Evolutionary conservation across 1,284 basidiomycete genomes (phyloP), one percentile per base, ranked within the genome.

Genomic region (Sporisorium reilianum): DNA sequence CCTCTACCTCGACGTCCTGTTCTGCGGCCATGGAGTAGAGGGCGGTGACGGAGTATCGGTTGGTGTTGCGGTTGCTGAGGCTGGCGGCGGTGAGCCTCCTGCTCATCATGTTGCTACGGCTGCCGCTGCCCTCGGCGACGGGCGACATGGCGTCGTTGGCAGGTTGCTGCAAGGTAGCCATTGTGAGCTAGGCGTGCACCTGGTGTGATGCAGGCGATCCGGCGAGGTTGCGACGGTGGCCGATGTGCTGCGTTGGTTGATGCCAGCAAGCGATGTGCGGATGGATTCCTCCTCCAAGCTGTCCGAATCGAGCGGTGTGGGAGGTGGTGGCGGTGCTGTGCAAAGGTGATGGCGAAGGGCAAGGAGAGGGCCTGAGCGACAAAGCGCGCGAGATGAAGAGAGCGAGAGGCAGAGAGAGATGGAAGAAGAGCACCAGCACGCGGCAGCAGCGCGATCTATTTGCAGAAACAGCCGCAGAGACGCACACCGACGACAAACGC

Each of bases 21-120:
- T 99, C 95, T 28, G 95, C 96, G 12, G 95, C 95, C 91, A 99
- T 94, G 80, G 92, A 94, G 86, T 97, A 98, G 80, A 98, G 89
- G 23, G 94, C 94, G 59, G 94, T 97, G 66, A 97, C 95, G 84
- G 92, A 93, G 87, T 97, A 97, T 62, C 95, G 91, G 87, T 98
- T 97, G 68, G 93, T 95, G 86, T 95, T 97, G 85, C 95, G 63
- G 34, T 80, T 77, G 72, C 61, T 66, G 7, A 75, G 40, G 40
- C 67, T 75, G 26, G 77, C 67, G 11, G 75, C 64, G n/a, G 77
- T 77, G 38, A 79, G 65, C 26, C 77, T 66, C 52, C 57, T 70
- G 58, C 58, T 50, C 57, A 76, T 60, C 62, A 64, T 60, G 60
- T 60, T 55, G 66, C 40, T 68, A 6, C 75, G 62, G 38, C 74